Evolutionary conservation across 257 asterid species (phyloP).

Genomic region (Gentiana macrophylla): DNA sequence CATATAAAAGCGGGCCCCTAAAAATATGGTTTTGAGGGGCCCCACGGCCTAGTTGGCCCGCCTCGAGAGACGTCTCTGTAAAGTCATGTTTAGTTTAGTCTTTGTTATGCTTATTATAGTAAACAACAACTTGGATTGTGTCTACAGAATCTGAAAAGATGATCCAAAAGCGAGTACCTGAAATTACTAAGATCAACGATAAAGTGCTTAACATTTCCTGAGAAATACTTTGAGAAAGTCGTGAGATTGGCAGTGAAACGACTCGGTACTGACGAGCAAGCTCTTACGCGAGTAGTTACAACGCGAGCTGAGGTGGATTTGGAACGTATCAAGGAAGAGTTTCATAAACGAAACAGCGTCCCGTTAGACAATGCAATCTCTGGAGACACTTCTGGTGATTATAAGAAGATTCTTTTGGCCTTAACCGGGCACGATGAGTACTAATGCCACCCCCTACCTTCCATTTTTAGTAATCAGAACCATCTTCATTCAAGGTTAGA

Average conservation of each 20-base stretch:
- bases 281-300: conserved; percentile 71
- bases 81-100: no score
- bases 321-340: conserved; percentile 58
- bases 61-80: no score
- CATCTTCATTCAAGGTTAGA: not conserved
- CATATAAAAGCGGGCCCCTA: no score
- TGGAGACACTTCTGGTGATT: conserved; percentile 75
- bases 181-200: conserved; percentile 55
- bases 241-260: conserved; percentile 52
- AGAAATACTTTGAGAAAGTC: conserved; percentile 60
- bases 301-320: conserved; percentile 73
- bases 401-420: conserved; percentile 57
- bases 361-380: conserved; percentile 53
- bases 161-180: conserved; percentile 52
- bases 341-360: conserved; percentile 56
- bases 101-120: not conserved
- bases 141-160: conserved; percentile 57
- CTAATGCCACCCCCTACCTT: no score
- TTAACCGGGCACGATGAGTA: conserved; percentile 40
- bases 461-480: not conserved
- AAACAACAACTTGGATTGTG: not conserved
- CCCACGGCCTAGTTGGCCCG: no score
- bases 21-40: no score
- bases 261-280: conserved; percentile 71
- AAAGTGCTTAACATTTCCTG: conserved; percentile 65